Conservation (phyloP, 2,329 filamentous ascomycete genomes). For the Fusarium pseudoanthophilum region DNA sequence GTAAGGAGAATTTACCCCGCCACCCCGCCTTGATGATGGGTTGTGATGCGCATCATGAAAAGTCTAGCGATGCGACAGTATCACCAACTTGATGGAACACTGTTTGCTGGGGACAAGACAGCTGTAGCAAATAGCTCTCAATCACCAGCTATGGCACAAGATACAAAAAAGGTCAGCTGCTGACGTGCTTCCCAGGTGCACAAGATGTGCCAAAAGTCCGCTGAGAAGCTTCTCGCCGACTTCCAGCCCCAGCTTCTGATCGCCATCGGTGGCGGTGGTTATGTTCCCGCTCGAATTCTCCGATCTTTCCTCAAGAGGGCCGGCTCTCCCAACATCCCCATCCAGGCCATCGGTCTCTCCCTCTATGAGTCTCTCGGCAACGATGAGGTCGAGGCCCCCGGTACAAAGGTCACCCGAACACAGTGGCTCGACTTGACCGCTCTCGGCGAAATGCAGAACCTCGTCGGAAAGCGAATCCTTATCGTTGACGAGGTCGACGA, state of each 20-base stretch:
- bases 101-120: neutral
- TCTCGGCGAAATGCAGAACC: constrained; percentile 74
- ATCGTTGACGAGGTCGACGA: constrained; percentile 80
- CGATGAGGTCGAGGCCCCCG: constrained; percentile 72
- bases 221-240: constrained; percentile 80
- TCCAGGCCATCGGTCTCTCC: constrained; percentile 97
- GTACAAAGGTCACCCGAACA: constrained; percentile 95
- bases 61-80: constrained; percentile 12
- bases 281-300: constrained; percentile 95
- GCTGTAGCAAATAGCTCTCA: neutral
- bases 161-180: neutral
- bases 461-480: constrained; percentile 45
- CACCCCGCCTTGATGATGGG: constrained; percentile 42
- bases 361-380: constrained; percentile 88
- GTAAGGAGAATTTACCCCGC: constrained; percentile 61
- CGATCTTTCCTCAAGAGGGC: constrained; percentile 95
- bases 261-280: constrained; percentile 96
- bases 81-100: neutral
- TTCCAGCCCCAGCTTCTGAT: constrained; percentile 97
- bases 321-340: constrained; percentile 92
- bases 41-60: constrained; percentile 32
- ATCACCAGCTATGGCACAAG: neutral
- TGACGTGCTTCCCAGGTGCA: constrained; percentile 74
- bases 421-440: constrained; percentile 96
- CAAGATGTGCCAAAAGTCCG: constrained; percentile 93